These are phyloP conservation scores for Suillus clintonianus DNA, from an alignment of 768 basidiomycete genomes.

Conservation along the genomic window DNA sequence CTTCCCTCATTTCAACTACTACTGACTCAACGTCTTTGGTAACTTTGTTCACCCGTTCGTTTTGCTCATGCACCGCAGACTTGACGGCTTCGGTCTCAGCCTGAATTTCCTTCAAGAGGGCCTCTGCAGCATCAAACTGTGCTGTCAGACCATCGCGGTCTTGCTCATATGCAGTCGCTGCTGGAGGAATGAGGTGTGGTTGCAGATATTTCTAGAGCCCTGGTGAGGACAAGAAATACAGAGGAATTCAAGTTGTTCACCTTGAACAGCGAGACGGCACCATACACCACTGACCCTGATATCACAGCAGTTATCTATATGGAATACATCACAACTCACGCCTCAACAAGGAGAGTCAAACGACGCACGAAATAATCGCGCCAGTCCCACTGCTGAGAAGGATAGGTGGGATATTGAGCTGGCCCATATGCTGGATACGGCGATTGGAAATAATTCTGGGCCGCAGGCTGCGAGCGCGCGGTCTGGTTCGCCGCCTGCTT, in stretches of 20 bases:
- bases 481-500: slow-evolving; percentile 51
- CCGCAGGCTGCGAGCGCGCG: slow-evolving; percentile 11
- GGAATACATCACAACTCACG: slow-evolving; percentile 5
- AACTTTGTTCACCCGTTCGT: slow-evolving; percentile 67
- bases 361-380: slow-evolving; percentile 90
- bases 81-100: slow-evolving; percentile 73
- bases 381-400: slow-evolving; percentile 81
- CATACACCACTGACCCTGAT: slow-evolving; percentile 83
- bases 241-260: slow-evolving; percentile 39
- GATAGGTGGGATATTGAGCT: slow-evolving; percentile 39
- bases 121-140: slow-evolving; percentile 89
- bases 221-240: slow-evolving; percentile 7
- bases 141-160: slow-evolving; percentile 83
- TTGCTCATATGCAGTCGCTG: slow-evolving; percentile 83
- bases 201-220: slow-evolving; percentile 79
- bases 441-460: slow-evolving; percentile 17
- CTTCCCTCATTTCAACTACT: slow-evolving; percentile 74
- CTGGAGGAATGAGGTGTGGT: slow-evolving; percentile 89
- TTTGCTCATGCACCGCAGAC: slow-evolving; percentile 74
- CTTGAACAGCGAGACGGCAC: slow-evolving; percentile 76
- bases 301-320: slow-evolving; percentile 88
- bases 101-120: slow-evolving; percentile 78
- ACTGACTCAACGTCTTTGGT: slow-evolving; percentile 72
- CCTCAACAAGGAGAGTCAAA: neutral
- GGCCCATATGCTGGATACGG: slow-evolving; percentile 49